Percentiles rank a stretch among this genome's conserved stretches.
These are phyloP conservation scores for Camelina sativa DNA, from an alignment of 345 rosid species.

Conservation along the genomic window DNA sequence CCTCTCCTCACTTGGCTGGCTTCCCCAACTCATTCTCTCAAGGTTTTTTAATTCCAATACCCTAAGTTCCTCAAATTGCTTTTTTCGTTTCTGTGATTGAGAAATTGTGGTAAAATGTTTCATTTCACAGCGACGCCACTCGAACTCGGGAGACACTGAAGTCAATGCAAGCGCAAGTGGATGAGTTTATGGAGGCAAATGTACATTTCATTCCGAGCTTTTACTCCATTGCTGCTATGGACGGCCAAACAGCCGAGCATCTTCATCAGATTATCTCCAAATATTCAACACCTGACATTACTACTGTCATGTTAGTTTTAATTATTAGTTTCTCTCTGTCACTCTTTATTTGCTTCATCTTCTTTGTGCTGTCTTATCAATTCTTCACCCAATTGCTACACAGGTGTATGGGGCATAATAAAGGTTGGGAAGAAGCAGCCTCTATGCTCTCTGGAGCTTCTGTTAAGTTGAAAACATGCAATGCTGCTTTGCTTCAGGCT, in stretches of 20 bases:
- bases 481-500: constrained; percentile 97
- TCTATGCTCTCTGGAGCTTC: constrained; percentile 78
- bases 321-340: neutral
- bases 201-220: constrained; percentile 88
- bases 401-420: constrained; percentile 99
- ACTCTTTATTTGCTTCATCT: neutral
- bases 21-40: constrained; percentile 81
- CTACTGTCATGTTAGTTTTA: constrained; percentile 78
- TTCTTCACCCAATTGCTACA: neutral
- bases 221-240: constrained; percentile 97
- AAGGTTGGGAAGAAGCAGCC: constrained; percentile 99
- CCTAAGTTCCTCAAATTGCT: neutral
- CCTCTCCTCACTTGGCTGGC: constrained; percentile 82
- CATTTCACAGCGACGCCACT: constrained; percentile 68
- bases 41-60: constrained; percentile 48
- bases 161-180: constrained; percentile 89
- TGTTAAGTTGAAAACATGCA: constrained; percentile 84
- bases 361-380: constrained; percentile 13
- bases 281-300: constrained; percentile 67
- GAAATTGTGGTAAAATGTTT: neutral
- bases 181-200: constrained; percentile 67
- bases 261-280: constrained; percentile 71
- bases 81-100: neutral
- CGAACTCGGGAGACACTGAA: constrained; percentile 77
- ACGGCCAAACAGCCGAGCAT: constrained; percentile 95